phyloP scores from a whole-genome alignment of 768 basidiomycete genomes.

The Pluteus cervinus region DNA sequence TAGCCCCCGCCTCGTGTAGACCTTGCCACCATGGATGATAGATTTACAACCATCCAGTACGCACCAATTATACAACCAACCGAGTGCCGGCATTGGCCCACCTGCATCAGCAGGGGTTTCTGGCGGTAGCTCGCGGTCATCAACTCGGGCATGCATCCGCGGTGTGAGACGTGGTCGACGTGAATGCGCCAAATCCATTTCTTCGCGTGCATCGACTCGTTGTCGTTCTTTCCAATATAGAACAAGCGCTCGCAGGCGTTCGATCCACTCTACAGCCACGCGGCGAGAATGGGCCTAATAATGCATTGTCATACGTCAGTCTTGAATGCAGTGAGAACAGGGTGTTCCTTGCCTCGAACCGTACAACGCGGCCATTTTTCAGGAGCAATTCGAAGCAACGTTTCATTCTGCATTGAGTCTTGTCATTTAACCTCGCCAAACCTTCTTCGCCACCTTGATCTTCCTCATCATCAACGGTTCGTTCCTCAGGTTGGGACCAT shows the following conservation, averaged over 20 bases:
- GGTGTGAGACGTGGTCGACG: slow-evolving; percentile 58
- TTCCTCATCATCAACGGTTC: slow-evolving; percentile 44
- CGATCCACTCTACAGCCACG: slow-evolving; percentile 82
- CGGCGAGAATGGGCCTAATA: slow-evolving; percentile 55
- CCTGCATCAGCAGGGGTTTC: slow-evolving; percentile 49
- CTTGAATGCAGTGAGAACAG: neutral
- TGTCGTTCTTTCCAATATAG: slow-evolving; percentile 79
- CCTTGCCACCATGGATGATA: slow-evolving; percentile 64
- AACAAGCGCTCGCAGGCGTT: slow-evolving; percentile 60
- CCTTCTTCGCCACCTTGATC: slow-evolving; percentile 64
- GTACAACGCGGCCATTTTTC: slow-evolving; percentile 57
- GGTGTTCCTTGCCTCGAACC: slow-evolving; percentile 64
- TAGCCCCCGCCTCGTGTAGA: slow-evolving; percentile 66
- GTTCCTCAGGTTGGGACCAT: slow-evolving; percentile 31
- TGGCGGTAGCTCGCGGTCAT: slow-evolving; percentile 36
- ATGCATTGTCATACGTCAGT: neutral
- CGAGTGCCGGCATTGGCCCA: slow-evolving; percentile 49
- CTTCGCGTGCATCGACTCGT: slow-evolving; percentile 65
- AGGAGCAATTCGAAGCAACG: slow-evolving; percentile 77
- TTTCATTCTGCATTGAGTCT: slow-evolving; percentile 42
- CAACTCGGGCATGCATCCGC: slow-evolving; percentile 33
- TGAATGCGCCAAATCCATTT: slow-evolving; percentile 73
- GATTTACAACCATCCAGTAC: slow-evolving; percentile 73
- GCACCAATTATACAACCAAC: slow-evolving; percentile 83
- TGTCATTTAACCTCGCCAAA: slow-evolving; percentile 36